A percentile compares a stretch with the other conserved stretches of the same genome.
Evolutionary conservation across 192 early-diverging fungal genomes (phyloP).

Genomic region (Rhizoclosmatium globosum): DNA sequence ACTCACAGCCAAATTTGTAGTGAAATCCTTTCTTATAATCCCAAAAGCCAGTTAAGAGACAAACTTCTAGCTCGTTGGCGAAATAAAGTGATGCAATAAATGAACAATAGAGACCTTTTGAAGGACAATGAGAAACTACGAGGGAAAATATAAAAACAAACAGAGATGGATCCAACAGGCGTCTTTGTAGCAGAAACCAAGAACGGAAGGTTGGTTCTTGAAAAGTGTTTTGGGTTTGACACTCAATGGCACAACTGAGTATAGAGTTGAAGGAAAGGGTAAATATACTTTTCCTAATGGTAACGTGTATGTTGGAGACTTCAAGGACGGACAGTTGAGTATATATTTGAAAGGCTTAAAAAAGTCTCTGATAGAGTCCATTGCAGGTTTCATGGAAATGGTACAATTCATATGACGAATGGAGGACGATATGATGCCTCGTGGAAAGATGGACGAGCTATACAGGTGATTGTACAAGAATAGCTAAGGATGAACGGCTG

Average conservation of each 20-base stretch:
- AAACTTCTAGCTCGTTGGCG: neutral
- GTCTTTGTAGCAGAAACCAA: conserved; percentile 21
- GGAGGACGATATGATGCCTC: conserved; percentile 63
- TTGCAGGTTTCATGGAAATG: conserved; percentile 63
- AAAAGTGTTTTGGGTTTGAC: no score
- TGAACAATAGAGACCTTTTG: neutral
- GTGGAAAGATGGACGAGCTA: conserved; percentile 56
- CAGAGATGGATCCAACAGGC: conserved; percentile 1
- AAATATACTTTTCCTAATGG: conserved; percentile 64
- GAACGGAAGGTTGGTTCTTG: conserved; percentile 32
- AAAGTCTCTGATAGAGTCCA: conserved; percentile 1
- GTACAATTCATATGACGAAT: conserved; percentile 61
- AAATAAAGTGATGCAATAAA: neutral
- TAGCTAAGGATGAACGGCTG: neutral
- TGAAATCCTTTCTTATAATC: neutral
- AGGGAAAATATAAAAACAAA: neutral
- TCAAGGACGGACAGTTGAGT: conserved; percentile 64
- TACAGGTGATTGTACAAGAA: conserved; percentile 40
- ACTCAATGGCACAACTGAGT: no score
- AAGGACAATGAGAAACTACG: neutral
- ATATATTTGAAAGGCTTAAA: neutral
- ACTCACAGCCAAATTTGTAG: neutral
- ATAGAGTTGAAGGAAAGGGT: conserved; percentile 62
- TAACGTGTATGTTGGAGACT: conserved; percentile 63
- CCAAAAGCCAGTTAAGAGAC: neutral